phyloP scores from a whole-genome alignment of 352 stramenopile species.

The Globisporangium spinosum region DNA sequence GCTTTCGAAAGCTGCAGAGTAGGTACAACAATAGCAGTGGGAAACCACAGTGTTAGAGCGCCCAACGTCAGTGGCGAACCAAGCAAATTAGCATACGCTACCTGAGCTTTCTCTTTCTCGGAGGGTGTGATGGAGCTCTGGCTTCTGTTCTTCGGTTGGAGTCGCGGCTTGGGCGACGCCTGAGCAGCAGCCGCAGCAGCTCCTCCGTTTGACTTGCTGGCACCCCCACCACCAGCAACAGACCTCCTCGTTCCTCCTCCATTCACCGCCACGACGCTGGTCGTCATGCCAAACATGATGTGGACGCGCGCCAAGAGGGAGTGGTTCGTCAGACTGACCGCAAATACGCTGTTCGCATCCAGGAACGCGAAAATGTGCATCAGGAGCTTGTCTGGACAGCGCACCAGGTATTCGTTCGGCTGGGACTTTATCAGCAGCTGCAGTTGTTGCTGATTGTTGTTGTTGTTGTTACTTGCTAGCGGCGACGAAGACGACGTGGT shows the following conservation, averaged over 20 bases:
- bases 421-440: slow-evolving; percentile 9
- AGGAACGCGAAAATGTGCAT: slow-evolving; percentile 66
- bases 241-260: slow-evolving; percentile 4
- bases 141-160: slow-evolving; percentile 26
- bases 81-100: background rate
- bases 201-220: background rate
- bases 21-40: background rate
- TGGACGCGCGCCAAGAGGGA: slow-evolving; percentile 55
- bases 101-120: slow-evolving; percentile 38
- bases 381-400: slow-evolving; percentile 50
- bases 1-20: slow-evolving; percentile 57
- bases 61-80: background rate
- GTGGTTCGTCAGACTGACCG: slow-evolving; percentile 59
- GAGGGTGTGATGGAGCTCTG: slow-evolving; percentile 33
- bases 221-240: background rate
- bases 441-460: slow-evolving; percentile 12
- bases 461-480: slow-evolving; percentile 1
- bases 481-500: slow-evolving; percentile 10
- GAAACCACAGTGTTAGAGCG: background rate
- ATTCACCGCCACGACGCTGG: slow-evolving; percentile 18
- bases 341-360: slow-evolving; percentile 68
- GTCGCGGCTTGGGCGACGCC: slow-evolving; percentile 22
- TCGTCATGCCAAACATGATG: slow-evolving; percentile 56
- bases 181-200: background rate
- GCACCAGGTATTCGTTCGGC: slow-evolving; percentile 26